Percentiles rank a stretch among this genome's conserved stretches.
phyloP scores from a whole-genome alignment of 352 stramenopile species.

The Pelagophyceae sp. region DNA sequence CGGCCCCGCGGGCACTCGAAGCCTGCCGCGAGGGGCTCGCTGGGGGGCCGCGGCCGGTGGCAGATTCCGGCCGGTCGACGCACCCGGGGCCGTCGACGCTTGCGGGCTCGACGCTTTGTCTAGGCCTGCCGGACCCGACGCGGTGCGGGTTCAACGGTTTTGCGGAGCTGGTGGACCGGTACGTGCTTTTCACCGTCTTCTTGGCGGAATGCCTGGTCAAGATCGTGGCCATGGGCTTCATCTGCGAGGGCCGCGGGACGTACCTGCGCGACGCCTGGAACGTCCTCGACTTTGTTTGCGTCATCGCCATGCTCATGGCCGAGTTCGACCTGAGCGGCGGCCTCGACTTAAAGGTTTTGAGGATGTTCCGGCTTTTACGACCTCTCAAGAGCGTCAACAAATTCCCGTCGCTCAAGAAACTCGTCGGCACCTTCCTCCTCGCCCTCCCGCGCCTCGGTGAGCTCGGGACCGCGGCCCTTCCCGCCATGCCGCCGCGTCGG shows the following conservation, averaged over 20 bases:
- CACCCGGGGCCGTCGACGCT: too few relatives aligned
- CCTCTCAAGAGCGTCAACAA: constrained; percentile 32
- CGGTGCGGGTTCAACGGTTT: neutral
- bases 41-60: too few relatives aligned
- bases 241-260: constrained; percentile 42
- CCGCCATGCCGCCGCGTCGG: constrained; percentile 22
- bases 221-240: constrained; percentile 68
- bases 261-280: constrained; percentile 77
- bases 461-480: neutral
- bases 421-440: constrained; percentile 64
- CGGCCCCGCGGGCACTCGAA: too few relatives aligned
- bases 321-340: neutral
- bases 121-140: neutral
- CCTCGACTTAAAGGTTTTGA: neutral
- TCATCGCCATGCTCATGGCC: neutral
- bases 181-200: constrained; percentile 48
- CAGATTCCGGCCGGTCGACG: too few relatives aligned
- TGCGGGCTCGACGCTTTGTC: too few relatives aligned
- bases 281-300: constrained; percentile 60
- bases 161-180: neutral
- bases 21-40: too few relatives aligned
- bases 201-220: constrained; percentile 74
- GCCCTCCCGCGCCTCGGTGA: neutral
- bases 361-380: constrained; percentile 19
- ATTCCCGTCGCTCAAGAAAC: constrained; percentile 66